These are phyloP conservation scores for Fraxinus floribunda DNA, from an alignment of 305 asterid species.

Conservation along the genomic window DNA sequence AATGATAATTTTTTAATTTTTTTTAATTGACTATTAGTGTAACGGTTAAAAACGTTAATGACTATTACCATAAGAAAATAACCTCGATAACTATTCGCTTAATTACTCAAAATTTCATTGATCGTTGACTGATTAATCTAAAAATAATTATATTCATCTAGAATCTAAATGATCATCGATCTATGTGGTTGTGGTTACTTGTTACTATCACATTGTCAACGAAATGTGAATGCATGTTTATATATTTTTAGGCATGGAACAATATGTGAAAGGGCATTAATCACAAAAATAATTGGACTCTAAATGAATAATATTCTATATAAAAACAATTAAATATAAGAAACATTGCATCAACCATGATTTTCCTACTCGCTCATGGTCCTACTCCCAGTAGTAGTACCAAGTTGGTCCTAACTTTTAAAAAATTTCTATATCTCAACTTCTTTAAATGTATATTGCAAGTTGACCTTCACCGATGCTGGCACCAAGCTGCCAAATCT, in stretches of 20 bases:
- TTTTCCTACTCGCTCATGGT: background rate
- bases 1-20: background rate
- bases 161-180: background rate
- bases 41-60: background rate
- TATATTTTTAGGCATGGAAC: background rate
- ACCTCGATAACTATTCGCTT: background rate
- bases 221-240: background rate
- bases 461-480: conserved; percentile 40
- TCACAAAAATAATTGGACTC: background rate
- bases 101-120: background rate
- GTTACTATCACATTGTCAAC: background rate
- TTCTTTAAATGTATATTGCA: background rate
- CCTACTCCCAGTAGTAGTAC: background rate
- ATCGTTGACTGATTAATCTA: background rate
- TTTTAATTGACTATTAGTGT: background rate
- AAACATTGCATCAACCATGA: background rate
- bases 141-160: background rate
- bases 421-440: background rate
- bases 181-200: no score
- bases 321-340: background rate
- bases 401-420: background rate
- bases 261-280: background rate
- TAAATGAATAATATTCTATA: background rate
- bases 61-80: background rate
- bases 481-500: conserved; percentile 16